These are phyloP conservation scores for Glarea lozoyensis DNA, from an alignment of 495 filamentous ascomycete species.

Conservation along the genomic window DNA sequence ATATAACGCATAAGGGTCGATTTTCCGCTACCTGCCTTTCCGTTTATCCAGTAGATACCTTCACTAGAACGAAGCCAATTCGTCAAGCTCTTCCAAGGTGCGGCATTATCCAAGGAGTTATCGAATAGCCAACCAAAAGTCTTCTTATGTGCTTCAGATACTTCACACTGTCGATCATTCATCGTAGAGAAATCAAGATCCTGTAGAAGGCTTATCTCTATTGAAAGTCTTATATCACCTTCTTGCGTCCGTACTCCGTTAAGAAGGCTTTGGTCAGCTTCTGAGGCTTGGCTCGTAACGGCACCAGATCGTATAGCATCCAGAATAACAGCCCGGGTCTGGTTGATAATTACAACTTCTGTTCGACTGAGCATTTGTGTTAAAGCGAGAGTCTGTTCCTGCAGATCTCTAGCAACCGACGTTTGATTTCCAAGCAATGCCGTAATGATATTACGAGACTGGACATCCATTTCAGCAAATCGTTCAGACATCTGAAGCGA, in stretches of 20 bases:
- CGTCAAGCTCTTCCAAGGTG: slow-evolving; percentile 8
- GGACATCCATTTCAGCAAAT: slow-evolving; percentile 1
- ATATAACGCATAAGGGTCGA: slow-evolving; percentile 30
- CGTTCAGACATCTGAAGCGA: slow-evolving; percentile 2
- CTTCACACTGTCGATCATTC: slow-evolving; percentile 15
- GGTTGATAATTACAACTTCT: background rate
- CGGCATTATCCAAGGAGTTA: background rate
- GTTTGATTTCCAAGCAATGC: background rate
- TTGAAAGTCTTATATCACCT: background rate
- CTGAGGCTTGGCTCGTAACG: background rate
- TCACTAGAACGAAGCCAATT: slow-evolving; percentile 12
- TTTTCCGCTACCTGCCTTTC: slow-evolving; percentile 29
- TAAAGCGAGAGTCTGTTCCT: background rate
- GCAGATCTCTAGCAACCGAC: background rate
- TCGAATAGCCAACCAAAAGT: slow-evolving; percentile 20
- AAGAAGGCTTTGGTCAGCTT: background rate
- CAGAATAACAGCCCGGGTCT: background rate
- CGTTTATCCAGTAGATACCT: slow-evolving; percentile 26
- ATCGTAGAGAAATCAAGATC: slow-evolving; percentile 14
- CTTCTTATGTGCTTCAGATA: slow-evolving; percentile 13
- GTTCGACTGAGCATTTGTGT: slow-evolving; percentile 6
- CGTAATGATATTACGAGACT: slow-evolving; percentile 1
- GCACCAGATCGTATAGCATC: background rate
- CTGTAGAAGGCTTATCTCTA: slow-evolving; percentile 11
- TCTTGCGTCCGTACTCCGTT: background rate